Percentiles rank a stretch among this genome's conserved stretches.
phyloP scores from a whole-genome alignment of 192 early-diverging fungal species.

The Linnemannia elongata region DNA sequence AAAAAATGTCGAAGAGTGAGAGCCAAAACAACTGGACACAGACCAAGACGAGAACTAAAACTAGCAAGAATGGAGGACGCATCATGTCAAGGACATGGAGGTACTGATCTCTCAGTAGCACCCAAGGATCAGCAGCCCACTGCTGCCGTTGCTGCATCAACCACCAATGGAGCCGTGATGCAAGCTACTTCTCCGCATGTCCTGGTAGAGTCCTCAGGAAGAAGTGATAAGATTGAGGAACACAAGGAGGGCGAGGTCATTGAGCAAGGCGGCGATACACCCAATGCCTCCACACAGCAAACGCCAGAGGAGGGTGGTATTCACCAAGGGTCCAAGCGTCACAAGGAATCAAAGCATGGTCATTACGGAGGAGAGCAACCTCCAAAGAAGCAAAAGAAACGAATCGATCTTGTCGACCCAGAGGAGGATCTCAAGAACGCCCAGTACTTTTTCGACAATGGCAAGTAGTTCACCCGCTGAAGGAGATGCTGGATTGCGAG shows the following conservation, averaged over 20 bases:
- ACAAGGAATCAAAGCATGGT: conserved; percentile 43
- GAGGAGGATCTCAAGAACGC: conserved; percentile 62
- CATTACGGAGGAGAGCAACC: conserved; percentile 37
- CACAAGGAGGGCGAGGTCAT: neutral
- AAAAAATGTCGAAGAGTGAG: neutral
- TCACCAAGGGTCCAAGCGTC: conserved; percentile 37
- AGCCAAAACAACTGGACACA: neutral
- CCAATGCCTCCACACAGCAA: neutral
- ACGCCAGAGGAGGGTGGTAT: neutral
- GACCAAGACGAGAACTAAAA: neutral
- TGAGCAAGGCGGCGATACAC: neutral
- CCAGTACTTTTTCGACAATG: conserved; percentile 73
- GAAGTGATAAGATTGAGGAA: neutral
- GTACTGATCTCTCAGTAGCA: neutral
- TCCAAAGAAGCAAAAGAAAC: conserved; percentile 53
- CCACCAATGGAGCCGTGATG: neutral
- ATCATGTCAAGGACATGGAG: neutral
- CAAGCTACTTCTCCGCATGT: neutral
- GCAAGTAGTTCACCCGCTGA: conserved; percentile 31
- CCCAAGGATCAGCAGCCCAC: neutral
- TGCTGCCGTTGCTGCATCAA: neutral
- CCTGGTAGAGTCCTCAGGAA: too few relatives aligned
- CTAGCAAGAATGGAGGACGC: neutral
- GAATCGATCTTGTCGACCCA: conserved; percentile 35
- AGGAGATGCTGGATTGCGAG: neutral